Evolutionary conservation across 441 rosid species (phyloP), one percentile per base, ranked within the genome.

Genomic region (Arabidopsis lyrata): DNA sequence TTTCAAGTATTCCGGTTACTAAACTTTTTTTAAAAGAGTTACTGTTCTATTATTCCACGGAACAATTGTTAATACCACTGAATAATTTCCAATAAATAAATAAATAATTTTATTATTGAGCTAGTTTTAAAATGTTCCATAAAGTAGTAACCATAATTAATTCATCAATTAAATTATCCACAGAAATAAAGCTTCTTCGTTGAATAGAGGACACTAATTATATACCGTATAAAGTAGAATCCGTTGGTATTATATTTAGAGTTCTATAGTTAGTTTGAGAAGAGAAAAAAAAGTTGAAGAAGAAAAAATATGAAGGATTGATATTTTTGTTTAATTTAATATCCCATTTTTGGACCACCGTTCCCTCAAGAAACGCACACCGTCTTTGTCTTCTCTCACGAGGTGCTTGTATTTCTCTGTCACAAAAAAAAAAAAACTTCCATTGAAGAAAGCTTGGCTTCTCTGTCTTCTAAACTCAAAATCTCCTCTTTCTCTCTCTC

Each of bases 351-450:
- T 63, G 66, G 71, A 63, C 75, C 75, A 76, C 75, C 8, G 47
- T 27, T 38, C n/a, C 39, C 73, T 27, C 41, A 75, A 67, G 68
- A 49, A 66, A 60, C 74, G 39, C 74, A 61, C 70, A 75, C 64
- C 74, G 65, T 75, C 59, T 76, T 57, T 70, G 71, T 63, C 76
- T 63, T 70, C 80, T 76, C 66, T 76, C 80, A 70, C 72, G 67
- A 76, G 80, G 66, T 70, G 10, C 39, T 57, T 70, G 61, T 70
- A 48, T 64, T 27, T 49, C 67, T 76, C 75, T 65, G 22, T 13
- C 49, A 15, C 15, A 6, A 20, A 6, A 12, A 10, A 49, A 41
- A 3, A 53, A 42, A 54, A 31, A 45, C 63, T 41, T 41, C 80
- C 72, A 64, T 64, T 63, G 67, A 56, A 70, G 55, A 36, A 70